phyloP scores from a whole-genome alignment of 257 asterid species.

The Scutellaria minor region DNA sequence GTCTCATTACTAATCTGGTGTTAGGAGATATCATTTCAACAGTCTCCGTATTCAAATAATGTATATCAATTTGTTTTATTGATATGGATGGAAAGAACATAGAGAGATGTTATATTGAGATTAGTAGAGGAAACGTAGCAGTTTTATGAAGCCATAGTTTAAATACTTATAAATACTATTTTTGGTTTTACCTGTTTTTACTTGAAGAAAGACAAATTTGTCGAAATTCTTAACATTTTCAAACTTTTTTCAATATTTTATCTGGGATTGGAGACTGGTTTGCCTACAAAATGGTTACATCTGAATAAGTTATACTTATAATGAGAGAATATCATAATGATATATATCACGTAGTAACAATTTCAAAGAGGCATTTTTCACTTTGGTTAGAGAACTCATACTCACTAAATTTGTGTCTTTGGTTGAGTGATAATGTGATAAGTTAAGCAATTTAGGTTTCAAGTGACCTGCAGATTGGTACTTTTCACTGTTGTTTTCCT shows the following conservation, averaged over 20 bases:
- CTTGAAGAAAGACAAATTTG: conserved; percentile 4
- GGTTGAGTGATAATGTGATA: neutral
- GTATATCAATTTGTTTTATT: conserved; percentile 23
- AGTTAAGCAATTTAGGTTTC: conserved; percentile 4
- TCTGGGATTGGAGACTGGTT: neutral
- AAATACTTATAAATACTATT: neutral
- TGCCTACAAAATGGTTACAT: conserved; percentile 23
- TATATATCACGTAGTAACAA: conserved; percentile 15
- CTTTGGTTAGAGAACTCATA: conserved; percentile 9
- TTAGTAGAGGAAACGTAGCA: conserved; percentile 2
- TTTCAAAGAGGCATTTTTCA: conserved; percentile 11
- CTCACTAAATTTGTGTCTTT: conserved; percentile 12
- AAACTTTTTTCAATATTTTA: neutral
- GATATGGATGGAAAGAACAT: conserved; percentile 26
- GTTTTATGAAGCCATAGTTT: neutral
- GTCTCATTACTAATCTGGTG: conserved; percentile 16
- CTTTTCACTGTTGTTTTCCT: conserved; percentile 8
- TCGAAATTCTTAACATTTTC: too few relatives aligned
- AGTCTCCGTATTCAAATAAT: conserved; percentile 1
- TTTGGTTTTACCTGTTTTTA: neutral
- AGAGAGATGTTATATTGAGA: conserved; percentile 1
- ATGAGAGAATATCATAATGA: conserved; percentile 14
- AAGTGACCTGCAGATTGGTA: neutral
- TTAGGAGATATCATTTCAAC: conserved; percentile 7
- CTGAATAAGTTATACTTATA: conserved; percentile 1